Percentiles rank a stretch among this genome's conserved stretches.
Evolutionary conservation across 345 rosid genomes (phyloP).

Genomic region (Geranium brycei): DNA sequence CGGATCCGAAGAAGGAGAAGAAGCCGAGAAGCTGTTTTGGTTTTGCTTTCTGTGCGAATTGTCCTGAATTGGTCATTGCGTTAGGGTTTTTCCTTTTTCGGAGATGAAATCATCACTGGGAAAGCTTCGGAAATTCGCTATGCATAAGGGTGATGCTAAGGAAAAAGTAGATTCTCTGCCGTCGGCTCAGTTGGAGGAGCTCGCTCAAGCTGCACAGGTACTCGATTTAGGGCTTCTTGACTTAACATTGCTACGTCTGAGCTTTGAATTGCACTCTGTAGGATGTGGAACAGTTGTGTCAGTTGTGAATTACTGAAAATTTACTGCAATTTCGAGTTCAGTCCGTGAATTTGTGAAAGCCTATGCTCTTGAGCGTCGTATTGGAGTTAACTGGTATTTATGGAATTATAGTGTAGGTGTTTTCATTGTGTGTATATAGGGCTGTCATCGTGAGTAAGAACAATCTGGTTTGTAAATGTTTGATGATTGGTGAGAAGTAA

Average conservation of each 20-base stretch:
- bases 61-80: constrained; percentile 6
- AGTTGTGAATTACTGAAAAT: background rate
- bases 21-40: background rate
- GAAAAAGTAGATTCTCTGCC: constrained; percentile 42
- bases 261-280: background rate
- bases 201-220: constrained; percentile 79
- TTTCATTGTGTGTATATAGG: background rate
- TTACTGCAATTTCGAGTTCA: background rate
- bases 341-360: background rate
- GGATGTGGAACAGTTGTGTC: background rate
- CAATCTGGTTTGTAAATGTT: background rate
- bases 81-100: constrained; percentile 25
- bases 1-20: constrained; percentile 4
- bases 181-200: constrained; percentile 56
- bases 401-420: too few relatives aligned
- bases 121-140: constrained; percentile 60
- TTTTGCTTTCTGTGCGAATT: constrained; percentile 1
- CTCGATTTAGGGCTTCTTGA: background rate
- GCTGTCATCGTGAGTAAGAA: background rate
- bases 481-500: background rate
- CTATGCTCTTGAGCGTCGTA: background rate
- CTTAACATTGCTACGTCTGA: background rate
- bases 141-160: constrained; percentile 52
- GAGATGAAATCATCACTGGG: constrained; percentile 66
- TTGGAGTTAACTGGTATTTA: background rate